Conservation (phyloP, 441 rosid species). For the Geranium incanum region DNA sequence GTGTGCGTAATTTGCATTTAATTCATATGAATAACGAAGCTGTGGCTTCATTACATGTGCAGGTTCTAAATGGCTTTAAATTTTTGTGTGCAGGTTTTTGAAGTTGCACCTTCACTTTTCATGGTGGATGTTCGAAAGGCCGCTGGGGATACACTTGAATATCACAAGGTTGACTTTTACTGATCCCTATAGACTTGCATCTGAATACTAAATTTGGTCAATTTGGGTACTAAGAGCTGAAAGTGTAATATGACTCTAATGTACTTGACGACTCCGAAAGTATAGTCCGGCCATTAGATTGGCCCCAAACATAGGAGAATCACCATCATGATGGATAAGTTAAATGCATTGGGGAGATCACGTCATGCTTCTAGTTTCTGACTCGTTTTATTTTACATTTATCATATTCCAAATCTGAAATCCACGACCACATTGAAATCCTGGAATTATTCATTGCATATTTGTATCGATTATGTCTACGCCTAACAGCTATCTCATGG, state of each 20-base stretch:
- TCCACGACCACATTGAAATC: neutral
- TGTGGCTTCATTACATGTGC: neutral
- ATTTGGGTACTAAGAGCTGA: neutral
- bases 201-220: neutral
- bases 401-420: no score
- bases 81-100: slow-evolving; percentile 44
- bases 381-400: no score
- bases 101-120: slow-evolving; percentile 88
- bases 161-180: slow-evolving; percentile 57
- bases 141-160: slow-evolving; percentile 81
- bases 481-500: neutral
- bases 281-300: no score
- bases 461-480: neutral
- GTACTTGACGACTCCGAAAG: no score
- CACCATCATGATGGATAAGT: no score
- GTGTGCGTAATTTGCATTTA: slow-evolving; percentile 3
- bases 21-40: neutral
- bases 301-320: no score
- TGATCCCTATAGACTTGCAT: neutral
- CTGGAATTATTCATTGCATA: neutral
- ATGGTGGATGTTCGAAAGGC: slow-evolving; percentile 89
- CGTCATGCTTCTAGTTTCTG: no score
- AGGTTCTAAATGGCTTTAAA: slow-evolving; percentile 5
- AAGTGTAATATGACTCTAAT: neutral
- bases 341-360: no score